phyloP scores from a whole-genome alignment of 805 yeast genomes.

The Pichia insulana region DNA sequence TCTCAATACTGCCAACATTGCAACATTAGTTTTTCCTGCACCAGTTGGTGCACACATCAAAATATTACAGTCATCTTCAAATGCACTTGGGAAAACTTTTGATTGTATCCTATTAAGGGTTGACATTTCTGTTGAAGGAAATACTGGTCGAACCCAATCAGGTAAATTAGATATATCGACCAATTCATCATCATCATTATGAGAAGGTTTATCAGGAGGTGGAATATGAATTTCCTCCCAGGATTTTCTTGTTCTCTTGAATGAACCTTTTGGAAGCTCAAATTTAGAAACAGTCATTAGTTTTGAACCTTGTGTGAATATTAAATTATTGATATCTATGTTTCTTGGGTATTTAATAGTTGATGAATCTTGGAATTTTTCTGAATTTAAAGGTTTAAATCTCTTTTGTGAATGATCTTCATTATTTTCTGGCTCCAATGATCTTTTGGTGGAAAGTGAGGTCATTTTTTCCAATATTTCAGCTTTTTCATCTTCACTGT shows the following conservation, averaged over 20 bases:
- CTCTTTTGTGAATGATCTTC: conserved; percentile 4
- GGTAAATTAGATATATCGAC: conserved; percentile 62
- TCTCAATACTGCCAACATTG: conserved; percentile 71
- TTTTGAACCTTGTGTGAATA: conserved; percentile 67
- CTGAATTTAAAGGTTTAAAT: conserved; percentile 4
- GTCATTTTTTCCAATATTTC: conserved; percentile 17
- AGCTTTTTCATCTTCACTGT: conserved; percentile 27
- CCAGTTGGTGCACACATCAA: conserved; percentile 97
- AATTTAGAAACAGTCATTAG: conserved; percentile 59
- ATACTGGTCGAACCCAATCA: conserved; percentile 71
- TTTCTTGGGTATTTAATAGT: conserved; percentile 36
- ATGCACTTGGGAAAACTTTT: conserved; percentile 70
- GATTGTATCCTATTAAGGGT: conserved; percentile 79
- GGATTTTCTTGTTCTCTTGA: conserved; percentile 56
- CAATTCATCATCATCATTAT: conserved; percentile 31
- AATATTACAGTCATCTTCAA: conserved; percentile 59
- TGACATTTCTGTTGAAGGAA: conserved; percentile 56
- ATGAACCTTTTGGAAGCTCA: conserved; percentile 75
- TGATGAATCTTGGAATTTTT: neutral
- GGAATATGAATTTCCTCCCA: conserved; percentile 94
- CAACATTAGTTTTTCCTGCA: conserved; percentile 97
- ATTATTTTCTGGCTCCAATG: conserved; percentile 5
- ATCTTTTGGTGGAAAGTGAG: conserved; percentile 14
- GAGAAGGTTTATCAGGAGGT: conserved; percentile 47
- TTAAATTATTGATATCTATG: conserved; percentile 55